Conservation (phyloP, 257 asterid genomes). For the Solanum etuberosum region DNA sequence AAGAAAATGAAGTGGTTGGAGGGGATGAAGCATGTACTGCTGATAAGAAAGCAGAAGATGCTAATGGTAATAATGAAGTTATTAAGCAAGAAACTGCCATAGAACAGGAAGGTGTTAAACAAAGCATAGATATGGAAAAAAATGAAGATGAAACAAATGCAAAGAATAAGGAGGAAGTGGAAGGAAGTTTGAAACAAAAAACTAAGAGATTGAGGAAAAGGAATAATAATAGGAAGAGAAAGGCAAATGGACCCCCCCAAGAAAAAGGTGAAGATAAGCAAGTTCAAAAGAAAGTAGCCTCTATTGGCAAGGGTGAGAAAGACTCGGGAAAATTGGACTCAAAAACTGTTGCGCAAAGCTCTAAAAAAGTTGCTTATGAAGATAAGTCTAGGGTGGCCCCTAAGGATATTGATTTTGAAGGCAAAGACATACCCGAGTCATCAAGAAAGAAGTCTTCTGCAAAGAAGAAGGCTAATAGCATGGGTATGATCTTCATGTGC, state of each 20-base stretch:
- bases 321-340: neutral
- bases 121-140: neutral
- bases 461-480: slow-evolving; percentile 46
- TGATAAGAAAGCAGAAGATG: slow-evolving; percentile 24
- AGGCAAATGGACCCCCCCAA: neutral
- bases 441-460: slow-evolving; percentile 26
- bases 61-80: slow-evolving; percentile 8
- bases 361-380: slow-evolving; percentile 11
- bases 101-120: neutral
- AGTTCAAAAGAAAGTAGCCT: neutral
- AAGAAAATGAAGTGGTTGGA: neutral
- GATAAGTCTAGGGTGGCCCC: slow-evolving; percentile 3
- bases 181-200: slow-evolving; percentile 13
- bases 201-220: neutral
- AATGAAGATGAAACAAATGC: slow-evolving; percentile 2
- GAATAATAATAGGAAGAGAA: neutral
- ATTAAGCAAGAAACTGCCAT: neutral
- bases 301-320: neutral
- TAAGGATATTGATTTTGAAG: slow-evolving; percentile 23
- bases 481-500: slow-evolving; percentile 97
- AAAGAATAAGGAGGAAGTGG: slow-evolving; percentile 21
- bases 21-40: neutral
- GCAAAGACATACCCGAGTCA: slow-evolving; percentile 31
- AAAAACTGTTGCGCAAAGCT: neutral
- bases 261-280: neutral